These are phyloP conservation scores for Ilyonectria sp. DNA, from an alignment of 2,329 filamentous ascomycete species.

Conservation along the genomic window DNA sequence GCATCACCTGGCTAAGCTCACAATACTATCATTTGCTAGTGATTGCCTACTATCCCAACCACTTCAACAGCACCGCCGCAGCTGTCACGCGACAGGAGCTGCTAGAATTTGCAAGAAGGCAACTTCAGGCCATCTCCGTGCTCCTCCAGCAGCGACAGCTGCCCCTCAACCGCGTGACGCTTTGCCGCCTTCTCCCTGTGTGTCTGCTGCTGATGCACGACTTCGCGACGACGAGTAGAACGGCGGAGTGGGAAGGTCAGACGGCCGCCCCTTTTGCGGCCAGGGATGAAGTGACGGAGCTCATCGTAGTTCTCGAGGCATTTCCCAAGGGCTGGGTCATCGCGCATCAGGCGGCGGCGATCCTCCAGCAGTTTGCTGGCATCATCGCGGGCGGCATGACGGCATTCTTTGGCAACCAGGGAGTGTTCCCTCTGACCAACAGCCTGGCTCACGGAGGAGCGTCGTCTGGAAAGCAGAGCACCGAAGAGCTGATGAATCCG, in stretches of 20 bases:
- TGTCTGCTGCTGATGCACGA: constrained; percentile 56
- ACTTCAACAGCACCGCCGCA: constrained; percentile 55
- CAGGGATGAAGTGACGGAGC: constrained; percentile 53
- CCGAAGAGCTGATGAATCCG: constrained; percentile 39
- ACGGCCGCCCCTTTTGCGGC: constrained; percentile 46
- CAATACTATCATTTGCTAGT: constrained; percentile 62
- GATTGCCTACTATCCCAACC: constrained; percentile 59
- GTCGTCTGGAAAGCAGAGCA: constrained; percentile 31
- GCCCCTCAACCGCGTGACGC: constrained; percentile 59
- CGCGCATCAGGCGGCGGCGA: constrained; percentile 53
- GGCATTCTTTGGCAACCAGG: constrained; percentile 35
- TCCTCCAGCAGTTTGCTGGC: constrained; percentile 51
- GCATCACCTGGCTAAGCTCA: constrained; percentile 60
- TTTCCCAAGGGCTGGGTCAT: constrained; percentile 55
- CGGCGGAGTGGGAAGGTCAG: constrained; percentile 33
- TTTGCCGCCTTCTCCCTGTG: constrained; percentile 58
- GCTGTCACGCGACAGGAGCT: constrained; percentile 53
- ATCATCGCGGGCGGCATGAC: constrained; percentile 39
- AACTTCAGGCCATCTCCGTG: constrained; percentile 59
- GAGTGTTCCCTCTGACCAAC: constrained; percentile 30
- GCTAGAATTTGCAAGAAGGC: constrained; percentile 57
- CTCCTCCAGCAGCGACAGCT: constrained; percentile 60
- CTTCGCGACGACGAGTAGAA: constrained; percentile 36
- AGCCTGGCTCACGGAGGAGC: neutral
- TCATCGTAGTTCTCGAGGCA: constrained; percentile 55